These are phyloP conservation scores for Diaporthe australafricana DNA, from an alignment of 2,329 filamentous ascomycete species.

Conservation along the genomic window DNA sequence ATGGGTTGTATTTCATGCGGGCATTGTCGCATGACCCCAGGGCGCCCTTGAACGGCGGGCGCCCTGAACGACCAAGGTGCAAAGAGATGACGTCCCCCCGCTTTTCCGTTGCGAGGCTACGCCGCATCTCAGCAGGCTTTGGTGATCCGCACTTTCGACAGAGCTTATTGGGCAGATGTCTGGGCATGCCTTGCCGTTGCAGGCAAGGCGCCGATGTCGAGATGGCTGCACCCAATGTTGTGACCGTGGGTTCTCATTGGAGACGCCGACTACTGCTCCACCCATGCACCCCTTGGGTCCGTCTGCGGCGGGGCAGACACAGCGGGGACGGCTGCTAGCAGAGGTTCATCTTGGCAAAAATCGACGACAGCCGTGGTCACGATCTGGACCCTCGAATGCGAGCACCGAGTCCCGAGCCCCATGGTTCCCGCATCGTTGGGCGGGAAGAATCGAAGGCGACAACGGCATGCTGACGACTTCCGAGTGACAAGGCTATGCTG, in stretches of 20 bases:
- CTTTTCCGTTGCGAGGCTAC: constrained; percentile 14
- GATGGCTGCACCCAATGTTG: constrained; percentile 29
- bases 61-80: neutral
- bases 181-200: constrained; percentile 5
- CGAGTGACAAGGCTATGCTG: neutral
- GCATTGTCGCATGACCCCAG: neutral
- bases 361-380: constrained; percentile 15
- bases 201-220: constrained; percentile 31
- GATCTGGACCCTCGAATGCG: neutral
- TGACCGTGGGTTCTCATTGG: constrained; percentile 15
- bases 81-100: constrained; percentile 16
- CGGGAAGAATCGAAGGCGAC: neutral
- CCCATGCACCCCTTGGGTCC: constrained; percentile 3
- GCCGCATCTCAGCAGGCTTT: neutral
- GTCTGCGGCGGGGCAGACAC: constrained; percentile 4
- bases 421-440: neutral
- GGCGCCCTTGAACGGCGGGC: constrained; percentile 1
- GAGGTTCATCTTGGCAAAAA: constrained; percentile 3
- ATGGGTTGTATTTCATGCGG: constrained; percentile 27
- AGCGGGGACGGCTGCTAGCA: neutral
- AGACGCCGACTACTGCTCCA: neutral
- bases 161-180: neutral
- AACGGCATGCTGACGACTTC: neutral
- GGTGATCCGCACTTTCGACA: neutral
- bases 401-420: constrained; percentile 3